phyloP scores from a whole-genome alignment of 176 grass and related monocot genomes.

The maize (Zea mays) region Zm-B73-REFERENCE-NAM-5.0 NC_050102.1:5745001-5745500 shows the following conservation, averaged over 20 bases:
- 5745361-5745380: neutral
- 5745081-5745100: conserved; percentile 11
- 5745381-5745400: neutral
- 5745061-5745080: conserved; percentile 7
- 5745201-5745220: no score
- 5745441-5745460: conserved; percentile 49
- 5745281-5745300: conserved; percentile 7
- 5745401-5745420: conserved; percentile 40
- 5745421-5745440: conserved; percentile 76
- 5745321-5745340: conserved; percentile 39
- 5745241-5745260: no score
- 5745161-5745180: no score
- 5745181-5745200: no score
- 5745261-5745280: neutral
- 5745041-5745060: neutral
- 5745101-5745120: conserved; percentile 52
- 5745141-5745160: no score
- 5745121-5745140: conserved; percentile 26
- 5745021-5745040: neutral
- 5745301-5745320: conserved; percentile 19
- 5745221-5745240: no score
- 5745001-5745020: conserved; percentile 65
- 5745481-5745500: neutral
- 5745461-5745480: conserved; percentile 53
- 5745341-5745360: neutral